phyloP scores from a whole-genome alignment of 2,329 filamentous ascomycete species.

The Dothideomycetes sp. region DNA sequence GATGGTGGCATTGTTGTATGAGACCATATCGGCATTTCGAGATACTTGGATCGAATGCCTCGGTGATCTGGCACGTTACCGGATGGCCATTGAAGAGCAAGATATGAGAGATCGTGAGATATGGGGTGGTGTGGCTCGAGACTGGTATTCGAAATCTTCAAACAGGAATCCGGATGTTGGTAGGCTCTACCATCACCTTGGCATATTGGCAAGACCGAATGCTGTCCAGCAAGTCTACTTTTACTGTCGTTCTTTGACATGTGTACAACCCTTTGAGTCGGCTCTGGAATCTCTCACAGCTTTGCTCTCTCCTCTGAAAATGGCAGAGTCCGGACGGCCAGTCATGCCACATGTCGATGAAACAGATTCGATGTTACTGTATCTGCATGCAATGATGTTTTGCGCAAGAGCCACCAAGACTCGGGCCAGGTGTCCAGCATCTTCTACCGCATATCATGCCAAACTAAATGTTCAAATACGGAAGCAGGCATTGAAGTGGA shows the following conservation, averaged over 20 bases:
- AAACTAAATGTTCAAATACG: constrained; percentile 4
- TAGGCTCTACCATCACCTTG: constrained; percentile 78
- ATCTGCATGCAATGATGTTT: constrained; percentile 56
- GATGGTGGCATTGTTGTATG: constrained; percentile 79
- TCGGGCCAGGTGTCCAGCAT: neutral
- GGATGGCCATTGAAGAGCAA: constrained; percentile 85
- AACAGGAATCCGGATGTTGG: constrained; percentile 68
- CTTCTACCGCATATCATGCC: neutral
- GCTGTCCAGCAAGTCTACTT: constrained; percentile 62
- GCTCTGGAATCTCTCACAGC: constrained; percentile 62
- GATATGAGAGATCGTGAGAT: constrained; percentile 61
- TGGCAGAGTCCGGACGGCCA: constrained; percentile 1
- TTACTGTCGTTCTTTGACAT: constrained; percentile 62
- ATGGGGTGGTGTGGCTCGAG: constrained; percentile 70
- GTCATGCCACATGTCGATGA: constrained; percentile 27
- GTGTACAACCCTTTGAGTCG: constrained; percentile 56
- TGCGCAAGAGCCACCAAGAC: neutral
- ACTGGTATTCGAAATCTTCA: constrained; percentile 79
- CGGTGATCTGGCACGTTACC: constrained; percentile 74
- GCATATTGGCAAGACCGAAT: constrained; percentile 64
- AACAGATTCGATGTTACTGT: constrained; percentile 54
- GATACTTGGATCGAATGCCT: constrained; percentile 93
- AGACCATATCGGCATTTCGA: constrained; percentile 73
- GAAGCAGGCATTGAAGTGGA: constrained; percentile 38
- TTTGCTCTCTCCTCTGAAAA: constrained; percentile 45